Conservation (phyloP, 768 basidiomycete genomes). For the Phylloporus sp. region DNA sequence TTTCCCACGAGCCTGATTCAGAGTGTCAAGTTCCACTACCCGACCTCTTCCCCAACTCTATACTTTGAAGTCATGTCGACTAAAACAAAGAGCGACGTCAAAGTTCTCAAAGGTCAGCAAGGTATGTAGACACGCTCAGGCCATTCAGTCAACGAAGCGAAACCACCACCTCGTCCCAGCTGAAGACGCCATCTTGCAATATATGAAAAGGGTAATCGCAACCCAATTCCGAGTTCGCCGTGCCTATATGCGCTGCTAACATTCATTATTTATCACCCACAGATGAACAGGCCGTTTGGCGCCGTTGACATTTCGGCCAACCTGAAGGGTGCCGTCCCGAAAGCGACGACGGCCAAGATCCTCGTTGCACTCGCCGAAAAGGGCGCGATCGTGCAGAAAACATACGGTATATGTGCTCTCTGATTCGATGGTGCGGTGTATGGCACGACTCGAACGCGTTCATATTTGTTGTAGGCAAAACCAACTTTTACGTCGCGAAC, state of each 20-base stretch:
- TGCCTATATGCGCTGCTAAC: conserved; percentile 6
- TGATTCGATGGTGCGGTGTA: not conserved
- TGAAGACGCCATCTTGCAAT: conserved; percentile 71
- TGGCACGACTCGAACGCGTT: not conserved
- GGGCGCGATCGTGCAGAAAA: conserved; percentile 75
- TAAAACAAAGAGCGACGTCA: conserved; percentile 52
- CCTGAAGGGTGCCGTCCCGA: conserved; percentile 83
- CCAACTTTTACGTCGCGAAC: conserved; percentile 81
- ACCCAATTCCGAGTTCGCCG: too few species aligned
- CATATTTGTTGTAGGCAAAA: conserved; percentile 70
- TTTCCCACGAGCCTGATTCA: too few species aligned
- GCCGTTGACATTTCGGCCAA: conserved; percentile 91
- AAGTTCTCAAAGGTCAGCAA: conserved; percentile 72
- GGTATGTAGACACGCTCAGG: conserved; percentile 35
- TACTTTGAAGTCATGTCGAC: conserved; percentile 36
- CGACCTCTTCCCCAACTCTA: too few species aligned
- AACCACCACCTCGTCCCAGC: conserved; percentile 36
- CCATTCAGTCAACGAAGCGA: not conserved
- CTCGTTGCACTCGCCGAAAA: conserved; percentile 78
- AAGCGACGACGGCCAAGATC: conserved; percentile 81
- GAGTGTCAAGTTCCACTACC: too few species aligned
- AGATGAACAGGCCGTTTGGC: conserved; percentile 95
- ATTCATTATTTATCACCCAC: too few species aligned
- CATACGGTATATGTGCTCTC: conserved; percentile 56
- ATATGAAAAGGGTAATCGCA: conserved; percentile 60